A percentile compares a stretch with the other conserved stretches of the same genome.
Evolutionary conservation across 2,329 filamentous ascomycete genomes (phyloP).

Genomic region (Colletotrichum phormii): DNA sequence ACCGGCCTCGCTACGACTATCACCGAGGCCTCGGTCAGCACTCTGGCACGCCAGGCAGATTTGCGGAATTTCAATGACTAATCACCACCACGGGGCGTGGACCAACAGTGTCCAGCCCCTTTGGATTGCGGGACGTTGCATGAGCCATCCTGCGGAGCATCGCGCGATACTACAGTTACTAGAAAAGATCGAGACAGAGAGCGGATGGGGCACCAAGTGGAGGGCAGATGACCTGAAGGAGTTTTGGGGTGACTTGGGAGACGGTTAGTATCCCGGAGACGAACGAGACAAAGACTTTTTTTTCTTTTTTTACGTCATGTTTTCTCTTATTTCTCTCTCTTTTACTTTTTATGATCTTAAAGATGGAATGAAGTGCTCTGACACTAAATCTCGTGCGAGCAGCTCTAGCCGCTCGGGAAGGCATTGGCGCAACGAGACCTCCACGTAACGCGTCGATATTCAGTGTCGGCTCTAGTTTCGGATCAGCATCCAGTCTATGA

Average conservation of each 20-base stretch:
- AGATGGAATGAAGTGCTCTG: conserved; percentile 21
- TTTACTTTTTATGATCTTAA: conserved; percentile 2
- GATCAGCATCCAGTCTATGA: conserved; percentile 21
- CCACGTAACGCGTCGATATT: conserved; percentile 33
- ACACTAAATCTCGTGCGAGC: conserved; percentile 15
- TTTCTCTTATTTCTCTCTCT: background rate
- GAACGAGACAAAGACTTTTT: background rate
- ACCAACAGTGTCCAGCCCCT: conserved; percentile 70
- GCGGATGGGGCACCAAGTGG: conserved; percentile 66
- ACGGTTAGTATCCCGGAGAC: conserved; percentile 35
- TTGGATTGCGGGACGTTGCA: conserved; percentile 65
- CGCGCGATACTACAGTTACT: conserved; percentile 55
- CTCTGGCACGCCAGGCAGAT: conserved; percentile 68
- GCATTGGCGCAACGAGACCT: conserved; percentile 31
- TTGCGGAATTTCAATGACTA: conserved; percentile 67
- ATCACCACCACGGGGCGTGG: conserved; percentile 65
- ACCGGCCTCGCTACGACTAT: conserved; percentile 43
- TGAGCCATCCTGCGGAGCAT: conserved; percentile 62
- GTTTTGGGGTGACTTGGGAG: conserved; percentile 47
- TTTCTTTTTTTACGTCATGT: background rate
- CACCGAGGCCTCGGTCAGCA: conserved; percentile 48
- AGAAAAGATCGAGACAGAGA: conserved; percentile 61
- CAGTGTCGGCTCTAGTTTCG: conserved; percentile 21
- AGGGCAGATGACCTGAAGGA: conserved; percentile 62
- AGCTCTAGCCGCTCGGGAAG: conserved; percentile 28